Percentiles rank a stretch among this genome's conserved stretches.
These are phyloP conservation scores for Stachybotrys chlorohalonatus DNA, from an alignment of 2,329 filamentous ascomycete species.

Conservation along the genomic window DNA sequence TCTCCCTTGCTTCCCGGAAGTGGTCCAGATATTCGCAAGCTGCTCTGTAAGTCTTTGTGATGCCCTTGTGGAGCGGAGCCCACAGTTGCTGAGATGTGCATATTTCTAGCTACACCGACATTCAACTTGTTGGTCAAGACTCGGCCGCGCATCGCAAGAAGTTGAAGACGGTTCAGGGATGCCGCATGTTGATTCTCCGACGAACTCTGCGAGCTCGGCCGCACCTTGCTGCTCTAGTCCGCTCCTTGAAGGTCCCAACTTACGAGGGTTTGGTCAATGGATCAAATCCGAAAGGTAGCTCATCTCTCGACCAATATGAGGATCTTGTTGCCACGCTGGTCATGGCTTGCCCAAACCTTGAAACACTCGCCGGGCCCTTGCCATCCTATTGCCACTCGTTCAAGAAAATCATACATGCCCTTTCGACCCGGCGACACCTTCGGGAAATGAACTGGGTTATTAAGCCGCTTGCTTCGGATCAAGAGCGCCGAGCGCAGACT, in stretches of 20 bases:
- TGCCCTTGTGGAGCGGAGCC: neutral
- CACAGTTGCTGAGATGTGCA: neutral
- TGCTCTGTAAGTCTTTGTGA: constrained; percentile 34
- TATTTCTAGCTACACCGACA: constrained; percentile 43
- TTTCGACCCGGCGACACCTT: constrained; percentile 47
- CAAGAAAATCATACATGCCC: constrained; percentile 46
- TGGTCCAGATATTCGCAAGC: constrained; percentile 41
- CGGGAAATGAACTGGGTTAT: constrained; percentile 53
- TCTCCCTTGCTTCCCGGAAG: constrained; percentile 41
- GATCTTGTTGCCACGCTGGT: constrained; percentile 50
- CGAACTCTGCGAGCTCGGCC: constrained; percentile 46
- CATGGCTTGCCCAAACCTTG: constrained; percentile 57
- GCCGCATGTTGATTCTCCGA: constrained; percentile 46
- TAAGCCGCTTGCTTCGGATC: constrained; percentile 21
- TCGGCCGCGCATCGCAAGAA: constrained; percentile 46
- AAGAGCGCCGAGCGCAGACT: constrained; percentile 23
- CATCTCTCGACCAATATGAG: constrained; percentile 41
- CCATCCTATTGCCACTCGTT: constrained; percentile 47
- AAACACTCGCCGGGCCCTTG: constrained; percentile 46
- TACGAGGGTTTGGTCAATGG: constrained; percentile 32
- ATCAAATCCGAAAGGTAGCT: constrained; percentile 13
- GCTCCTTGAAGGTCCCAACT: constrained; percentile 41
- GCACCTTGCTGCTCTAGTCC: constrained; percentile 45
- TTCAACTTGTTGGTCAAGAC: constrained; percentile 51
- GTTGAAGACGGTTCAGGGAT: constrained; percentile 42